Percentiles rank a stretch among this genome's conserved stretches.
Conservation (phyloP, 2,329 filamentous ascomycete genomes). For the Fusarium temperatum region DNA sequence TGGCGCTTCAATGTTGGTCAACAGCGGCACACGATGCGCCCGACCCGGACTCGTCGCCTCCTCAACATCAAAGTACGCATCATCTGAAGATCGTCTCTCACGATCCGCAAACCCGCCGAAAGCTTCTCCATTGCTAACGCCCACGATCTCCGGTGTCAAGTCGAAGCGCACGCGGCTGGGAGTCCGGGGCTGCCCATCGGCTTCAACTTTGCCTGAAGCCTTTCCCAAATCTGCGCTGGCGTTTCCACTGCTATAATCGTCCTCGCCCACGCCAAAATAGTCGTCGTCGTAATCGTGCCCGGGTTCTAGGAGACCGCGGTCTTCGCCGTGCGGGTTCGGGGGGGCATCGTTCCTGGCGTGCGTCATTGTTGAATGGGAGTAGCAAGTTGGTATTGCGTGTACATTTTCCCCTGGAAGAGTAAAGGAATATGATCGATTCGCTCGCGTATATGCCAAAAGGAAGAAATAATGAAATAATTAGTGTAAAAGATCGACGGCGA, state of each 20-base stretch:
- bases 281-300: slow-evolving; percentile 38
- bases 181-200: slow-evolving; percentile 49
- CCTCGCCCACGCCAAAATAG: slow-evolving; percentile 40
- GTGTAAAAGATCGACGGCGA: slow-evolving; percentile 23
- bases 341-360: slow-evolving; percentile 45
- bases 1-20: slow-evolving; percentile 86
- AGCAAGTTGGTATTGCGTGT: slow-evolving; percentile 36
- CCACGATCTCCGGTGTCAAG: slow-evolving; percentile 57
- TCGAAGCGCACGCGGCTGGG: slow-evolving; percentile 82
- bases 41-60: slow-evolving; percentile 58
- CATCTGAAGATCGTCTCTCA: slow-evolving; percentile 39
- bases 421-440: background rate
- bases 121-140: slow-evolving; percentile 36
- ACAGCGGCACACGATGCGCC: slow-evolving; percentile 71
- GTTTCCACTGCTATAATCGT: slow-evolving; percentile 22
- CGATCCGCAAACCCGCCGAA: slow-evolving; percentile 23
- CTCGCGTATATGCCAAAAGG: background rate
- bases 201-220: slow-evolving; percentile 25
- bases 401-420: slow-evolving; percentile 35
- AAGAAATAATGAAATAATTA: background rate
- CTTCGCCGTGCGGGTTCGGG: slow-evolving; percentile 46
- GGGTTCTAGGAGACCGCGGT: slow-evolving; percentile 44
- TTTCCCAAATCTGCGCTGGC: slow-evolving; percentile 27
- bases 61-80: slow-evolving; percentile 59
- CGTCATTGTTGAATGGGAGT: slow-evolving; percentile 45